Evolutionary conservation across 2,329 filamentous ascomycete species (phyloP).

Genomic region (Venturia nashicola): DNA sequence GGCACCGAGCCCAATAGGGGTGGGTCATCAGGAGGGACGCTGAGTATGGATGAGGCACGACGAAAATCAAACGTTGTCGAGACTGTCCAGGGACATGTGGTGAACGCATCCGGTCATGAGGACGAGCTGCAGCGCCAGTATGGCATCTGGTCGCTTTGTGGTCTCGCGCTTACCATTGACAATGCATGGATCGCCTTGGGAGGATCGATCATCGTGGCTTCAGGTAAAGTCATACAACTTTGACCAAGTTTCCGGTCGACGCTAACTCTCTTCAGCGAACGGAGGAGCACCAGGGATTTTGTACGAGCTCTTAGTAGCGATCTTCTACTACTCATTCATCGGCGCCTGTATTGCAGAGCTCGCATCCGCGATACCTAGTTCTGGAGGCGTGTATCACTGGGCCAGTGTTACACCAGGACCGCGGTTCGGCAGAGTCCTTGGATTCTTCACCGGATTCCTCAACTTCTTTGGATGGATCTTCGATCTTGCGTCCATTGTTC

Average conservation of each 20-base stretch:
- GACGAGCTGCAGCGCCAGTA: constrained; percentile 41
- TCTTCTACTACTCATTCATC: constrained; percentile 41
- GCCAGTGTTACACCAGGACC: constrained; percentile 34
- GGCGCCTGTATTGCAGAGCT: constrained; percentile 39
- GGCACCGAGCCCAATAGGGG: not conserved
- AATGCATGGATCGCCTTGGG: constrained; percentile 34
- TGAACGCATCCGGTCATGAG: constrained; percentile 39
- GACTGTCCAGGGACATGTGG: constrained; percentile 17
- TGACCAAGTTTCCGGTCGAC: constrained; percentile 29
- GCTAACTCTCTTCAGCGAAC: constrained; percentile 34
- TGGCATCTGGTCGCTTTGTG: constrained; percentile 19
- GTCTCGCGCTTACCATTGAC: constrained; percentile 31
- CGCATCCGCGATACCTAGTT: constrained; percentile 31
- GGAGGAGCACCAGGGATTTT: constrained; percentile 28
- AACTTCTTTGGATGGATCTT: constrained; percentile 33
- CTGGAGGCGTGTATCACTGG: constrained; percentile 40
- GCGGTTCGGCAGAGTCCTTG: constrained; percentile 2
- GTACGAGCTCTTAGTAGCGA: constrained; percentile 35
- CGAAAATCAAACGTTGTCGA: not conserved
- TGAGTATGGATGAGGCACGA: not conserved
- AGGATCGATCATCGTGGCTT: constrained; percentile 31
- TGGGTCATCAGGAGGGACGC: not conserved
- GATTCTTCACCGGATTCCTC: constrained; percentile 9
- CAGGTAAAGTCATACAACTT: constrained; percentile 4
- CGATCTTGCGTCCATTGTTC: constrained; percentile 31